Evolutionary conservation across 148 eudicot species (phyloP).

Genomic region (Amaranthus palmeri): DNA sequence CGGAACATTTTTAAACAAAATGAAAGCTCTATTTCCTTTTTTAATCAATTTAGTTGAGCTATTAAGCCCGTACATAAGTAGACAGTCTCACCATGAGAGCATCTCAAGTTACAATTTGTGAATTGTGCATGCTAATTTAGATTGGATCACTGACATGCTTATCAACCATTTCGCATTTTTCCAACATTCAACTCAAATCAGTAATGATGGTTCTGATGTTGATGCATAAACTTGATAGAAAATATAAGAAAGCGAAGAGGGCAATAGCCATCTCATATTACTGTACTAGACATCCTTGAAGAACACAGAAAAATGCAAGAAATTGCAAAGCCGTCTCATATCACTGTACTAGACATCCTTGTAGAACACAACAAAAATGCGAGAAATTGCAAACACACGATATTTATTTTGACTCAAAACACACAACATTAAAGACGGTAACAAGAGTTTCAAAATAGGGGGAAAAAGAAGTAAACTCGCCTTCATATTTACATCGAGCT

Average conservation of each 20-base stretch:
- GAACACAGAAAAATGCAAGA: background rate
- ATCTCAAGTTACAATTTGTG: no score
- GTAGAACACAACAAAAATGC: background rate
- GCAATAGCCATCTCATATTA: background rate
- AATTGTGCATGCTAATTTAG: no score
- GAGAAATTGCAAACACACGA: background rate
- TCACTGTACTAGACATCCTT: background rate
- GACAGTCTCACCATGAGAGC: no score
- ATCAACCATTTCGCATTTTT: no score
- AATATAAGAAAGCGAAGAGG: background rate
- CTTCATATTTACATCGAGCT: constrained; percentile 73
- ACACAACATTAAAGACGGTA: background rate
- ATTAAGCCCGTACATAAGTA: no score
- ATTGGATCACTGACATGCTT: no score
- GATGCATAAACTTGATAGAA: no score
- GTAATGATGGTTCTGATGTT: no score
- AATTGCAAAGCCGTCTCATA: background rate
- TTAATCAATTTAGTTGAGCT: no score
- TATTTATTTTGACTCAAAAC: background rate
- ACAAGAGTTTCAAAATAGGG: background rate
- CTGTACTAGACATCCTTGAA: background rate
- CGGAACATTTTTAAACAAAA: no score
- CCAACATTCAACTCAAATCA: no score
- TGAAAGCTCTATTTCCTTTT: no score
- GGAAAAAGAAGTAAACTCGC: constrained; percentile 34